Percentiles rank a stretch among this genome's conserved stretches.
Conservation (phyloP, 1,139 yeast species). For the Sugiyamaella novakii region DNA sequence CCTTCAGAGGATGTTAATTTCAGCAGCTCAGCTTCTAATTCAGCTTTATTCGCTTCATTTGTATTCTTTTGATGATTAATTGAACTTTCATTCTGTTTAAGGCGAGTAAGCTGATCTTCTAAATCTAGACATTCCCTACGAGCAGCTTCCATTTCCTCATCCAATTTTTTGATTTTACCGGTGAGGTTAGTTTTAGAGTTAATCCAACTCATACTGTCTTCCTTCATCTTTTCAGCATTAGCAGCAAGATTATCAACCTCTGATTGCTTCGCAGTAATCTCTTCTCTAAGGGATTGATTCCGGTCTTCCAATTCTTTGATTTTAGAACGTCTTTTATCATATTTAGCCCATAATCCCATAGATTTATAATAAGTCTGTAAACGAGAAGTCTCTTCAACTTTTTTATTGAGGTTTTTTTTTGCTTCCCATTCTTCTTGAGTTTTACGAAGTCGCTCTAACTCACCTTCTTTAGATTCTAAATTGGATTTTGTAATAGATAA, state of each 20-base stretch:
- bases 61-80: slow-evolving; percentile 8
- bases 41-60: not conserved
- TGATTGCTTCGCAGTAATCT: slow-evolving; percentile 8
- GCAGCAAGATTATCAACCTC: not conserved
- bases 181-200: not conserved
- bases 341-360: slow-evolving; percentile 13
- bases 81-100: not conserved
- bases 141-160: slow-evolving; percentile 1
- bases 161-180: slow-evolving; percentile 8
- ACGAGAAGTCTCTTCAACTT: slow-evolving; percentile 4
- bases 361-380: slow-evolving; percentile 4
- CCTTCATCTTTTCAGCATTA: not conserved
- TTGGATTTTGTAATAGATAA: slow-evolving; percentile 29
- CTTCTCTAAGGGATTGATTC: slow-evolving; percentile 4
- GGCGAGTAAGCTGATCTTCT: not conserved
- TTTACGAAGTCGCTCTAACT: slow-evolving; percentile 17
- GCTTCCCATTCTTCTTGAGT: slow-evolving; percentile 17
- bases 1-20: slow-evolving; percentile 12
- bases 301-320: slow-evolving; percentile 21
- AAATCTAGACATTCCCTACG: not conserved
- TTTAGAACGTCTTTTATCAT: slow-evolving; percentile 10
- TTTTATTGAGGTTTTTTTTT: slow-evolving; percentile 1
- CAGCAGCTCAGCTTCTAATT: slow-evolving; percentile 7
- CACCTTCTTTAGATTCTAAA: slow-evolving; percentile 13
- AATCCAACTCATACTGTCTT: not conserved